Conservation (phyloP, 2,329 filamentous ascomycete genomes). For the Tolypocladium paradoxum region DNA sequence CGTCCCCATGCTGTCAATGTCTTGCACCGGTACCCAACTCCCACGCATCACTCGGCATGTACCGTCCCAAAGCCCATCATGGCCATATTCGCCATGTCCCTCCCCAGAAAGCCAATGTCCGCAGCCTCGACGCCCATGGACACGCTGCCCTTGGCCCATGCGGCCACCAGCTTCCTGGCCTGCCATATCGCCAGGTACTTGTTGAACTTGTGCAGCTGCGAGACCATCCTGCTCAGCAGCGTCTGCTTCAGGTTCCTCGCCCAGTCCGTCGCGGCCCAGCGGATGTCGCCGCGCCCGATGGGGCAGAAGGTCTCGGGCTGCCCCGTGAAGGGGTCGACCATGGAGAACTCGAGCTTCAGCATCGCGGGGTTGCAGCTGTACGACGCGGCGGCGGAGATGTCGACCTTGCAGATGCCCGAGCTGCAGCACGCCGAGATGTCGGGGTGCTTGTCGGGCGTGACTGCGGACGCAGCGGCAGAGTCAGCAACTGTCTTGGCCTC, state of each 20-base stretch:
- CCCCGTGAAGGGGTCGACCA: conserved; percentile 9
- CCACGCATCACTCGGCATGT: neutral
- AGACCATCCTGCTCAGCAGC: conserved; percentile 12
- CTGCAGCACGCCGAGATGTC: conserved; percentile 7
- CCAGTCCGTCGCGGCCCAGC: conserved; percentile 14
- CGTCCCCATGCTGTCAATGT: neutral
- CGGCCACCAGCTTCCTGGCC: conserved; percentile 10
- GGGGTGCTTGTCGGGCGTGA: neutral
- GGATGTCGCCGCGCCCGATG: conserved; percentile 15
- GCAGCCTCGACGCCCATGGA: conserved; percentile 10
- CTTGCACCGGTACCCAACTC: neutral
- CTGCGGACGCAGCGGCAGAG: neutral
- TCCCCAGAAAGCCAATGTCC: conserved; percentile 13
- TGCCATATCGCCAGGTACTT: conserved; percentile 22
- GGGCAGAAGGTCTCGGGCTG: conserved; percentile 13
- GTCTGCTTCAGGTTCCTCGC: conserved; percentile 6
- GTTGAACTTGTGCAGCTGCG: conserved; percentile 18
- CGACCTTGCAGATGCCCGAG: conserved; percentile 6
- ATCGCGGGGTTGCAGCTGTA: conserved; percentile 16
- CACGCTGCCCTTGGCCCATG: conserved; percentile 15
- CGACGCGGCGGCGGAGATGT: conserved; percentile 14
- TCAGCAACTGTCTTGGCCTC: too few species aligned
- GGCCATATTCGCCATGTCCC: conserved; percentile 8
- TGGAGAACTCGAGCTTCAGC: conserved; percentile 16
- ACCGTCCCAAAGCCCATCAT: conserved; percentile 9